Evolutionary conservation across 805 yeast genomes (phyloP), one percentile per base, ranked within the genome.

Genomic region (Ogataea neopini): DNA sequence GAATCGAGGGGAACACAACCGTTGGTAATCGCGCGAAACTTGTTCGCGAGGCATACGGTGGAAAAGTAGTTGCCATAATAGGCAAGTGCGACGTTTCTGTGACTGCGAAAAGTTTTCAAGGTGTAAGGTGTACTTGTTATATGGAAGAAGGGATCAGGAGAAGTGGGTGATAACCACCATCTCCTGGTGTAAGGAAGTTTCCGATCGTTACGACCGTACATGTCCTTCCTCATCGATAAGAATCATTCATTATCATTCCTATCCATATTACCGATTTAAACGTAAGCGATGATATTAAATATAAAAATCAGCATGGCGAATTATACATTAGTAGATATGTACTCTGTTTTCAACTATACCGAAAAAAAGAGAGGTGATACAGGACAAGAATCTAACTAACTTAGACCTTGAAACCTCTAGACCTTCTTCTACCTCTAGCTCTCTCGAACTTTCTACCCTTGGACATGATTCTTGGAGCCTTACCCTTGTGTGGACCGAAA

Each of bases 391-490:
- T 18, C 46, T 32, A 43, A 51, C 48, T 49, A 54, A 57, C 64
- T 89, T 92, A 94, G 80, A 94, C 99, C 88, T 94, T 94, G 99
- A 94, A 94, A 83, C 96, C 99, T 86, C 95, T 90, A 65, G 98
- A 91, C 76, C 82, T 86, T 83, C 99, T 85, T 79, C 86, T 95
- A 86, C 99, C 99, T 88, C 99, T 94, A 71, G 97, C 99, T 80
- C 94, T 90, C 86, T 94, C 99, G 86, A 94, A 94, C 83, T 94
- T 94, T 86, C 98, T 94, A 77, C 99, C 99, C 76, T 81, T 90
- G 59, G 98, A 92, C 71, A 77, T 69, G 77, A 94, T 85, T 83
- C 95, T 90, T 80, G 99, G 99, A 71, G 98, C 98, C 89, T 94
- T 94, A 81, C 83, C 79, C 85, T 89, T 89, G 95, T 94, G 99